Evolutionary conservation across 345 rosid genomes (phyloP).

Genomic region (Eucalyptus urophylla): DNA sequence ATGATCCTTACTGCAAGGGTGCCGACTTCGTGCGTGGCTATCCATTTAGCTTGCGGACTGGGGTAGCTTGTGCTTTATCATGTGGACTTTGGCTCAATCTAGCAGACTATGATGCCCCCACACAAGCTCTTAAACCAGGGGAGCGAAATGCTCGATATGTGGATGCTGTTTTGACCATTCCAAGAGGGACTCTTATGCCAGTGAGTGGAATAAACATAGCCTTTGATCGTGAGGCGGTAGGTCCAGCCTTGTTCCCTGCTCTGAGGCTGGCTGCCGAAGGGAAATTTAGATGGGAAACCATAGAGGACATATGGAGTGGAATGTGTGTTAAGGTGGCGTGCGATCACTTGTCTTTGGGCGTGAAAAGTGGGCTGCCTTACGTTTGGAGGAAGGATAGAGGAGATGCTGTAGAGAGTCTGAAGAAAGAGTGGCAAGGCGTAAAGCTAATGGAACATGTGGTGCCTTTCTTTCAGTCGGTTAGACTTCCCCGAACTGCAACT

Average conservation of each 20-base stretch:
- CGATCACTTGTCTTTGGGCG: constrained; percentile 80
- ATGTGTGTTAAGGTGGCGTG: constrained; percentile 78
- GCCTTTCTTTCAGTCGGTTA: constrained; percentile 68
- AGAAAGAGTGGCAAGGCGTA: constrained; percentile 96
- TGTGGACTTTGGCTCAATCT: constrained; percentile 95
- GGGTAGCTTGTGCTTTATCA: constrained; percentile 73
- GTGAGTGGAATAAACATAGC: constrained; percentile 89
- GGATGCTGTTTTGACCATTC: constrained; percentile 84
- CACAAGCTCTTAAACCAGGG: constrained; percentile 86
- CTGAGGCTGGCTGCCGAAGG: constrained; percentile 76
- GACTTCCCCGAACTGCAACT: constrained; percentile 35
- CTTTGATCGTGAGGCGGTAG: constrained; percentile 62
- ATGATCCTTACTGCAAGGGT: constrained; percentile 74
- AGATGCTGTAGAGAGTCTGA: constrained; percentile 64
- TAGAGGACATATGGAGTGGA: constrained; percentile 91
- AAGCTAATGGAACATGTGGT: constrained; percentile 89
- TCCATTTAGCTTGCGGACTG: constrained; percentile 83
- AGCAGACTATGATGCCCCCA: constrained; percentile 92
- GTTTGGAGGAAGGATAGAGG: constrained; percentile 91
- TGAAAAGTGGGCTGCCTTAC: constrained; percentile 81
- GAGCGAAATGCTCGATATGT: constrained; percentile 61
- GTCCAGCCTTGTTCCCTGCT: constrained; percentile 77
- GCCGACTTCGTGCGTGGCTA: constrained; percentile 97
- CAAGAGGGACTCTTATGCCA: constrained; percentile 49
- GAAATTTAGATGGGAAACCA: constrained; percentile 87